Base-by-base conservation (phyloP, 805 yeast species). In the Starmerella sp. region DNA sequence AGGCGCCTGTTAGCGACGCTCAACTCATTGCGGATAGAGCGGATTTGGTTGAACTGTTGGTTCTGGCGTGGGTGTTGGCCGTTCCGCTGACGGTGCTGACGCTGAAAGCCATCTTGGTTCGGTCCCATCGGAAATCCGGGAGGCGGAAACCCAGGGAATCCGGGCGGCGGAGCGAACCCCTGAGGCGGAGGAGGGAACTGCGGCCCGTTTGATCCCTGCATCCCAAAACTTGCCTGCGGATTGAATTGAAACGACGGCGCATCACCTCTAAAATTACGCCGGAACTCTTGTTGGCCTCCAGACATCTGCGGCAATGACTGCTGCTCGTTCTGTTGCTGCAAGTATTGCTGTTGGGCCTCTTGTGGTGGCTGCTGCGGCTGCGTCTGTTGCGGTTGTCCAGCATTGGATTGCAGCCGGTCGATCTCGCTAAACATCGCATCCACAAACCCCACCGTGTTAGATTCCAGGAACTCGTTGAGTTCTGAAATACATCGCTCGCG, bases 391-490 rank as follows among this genome's bases (percentile, higher is more conserved):
- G 15, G 22, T 41, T 31, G 47, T n/a, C 48, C 46, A 29, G 49
- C 31, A 15, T 39, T 39, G 1, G 44, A 46, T 51, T 54, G 54
- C 31, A 59, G 39, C 30, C 38, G 42, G 30, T 64, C 66, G 15
- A 72, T 51, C 32, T 66, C 66, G 5, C 62, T 61, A 44, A 72
- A 65, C 53, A 76, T 57, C 28, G 67, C 60, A 31, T 61, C 60
- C 32, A 70, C 74, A 60, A 71, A 72, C 37, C 51, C 57, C 29
- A 55, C 61, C 6, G 73, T 66, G 32, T 65, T 50, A 1, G 64
- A 68, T 28, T 65, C 68, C 51, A 74, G 59, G 46, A 76, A 74
- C 57, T 75, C 79, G 14, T 60, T 64, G 49, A 76, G 67, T 52
- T 75, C 73, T 0, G 63, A 57, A 22, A 63, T 49, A 51, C 75